A percentile compares a stretch with the other conserved stretches of the same genome.
phyloP scores from a whole-genome alignment of 305 asterid genomes.

The Plantago coronopus region DNA sequence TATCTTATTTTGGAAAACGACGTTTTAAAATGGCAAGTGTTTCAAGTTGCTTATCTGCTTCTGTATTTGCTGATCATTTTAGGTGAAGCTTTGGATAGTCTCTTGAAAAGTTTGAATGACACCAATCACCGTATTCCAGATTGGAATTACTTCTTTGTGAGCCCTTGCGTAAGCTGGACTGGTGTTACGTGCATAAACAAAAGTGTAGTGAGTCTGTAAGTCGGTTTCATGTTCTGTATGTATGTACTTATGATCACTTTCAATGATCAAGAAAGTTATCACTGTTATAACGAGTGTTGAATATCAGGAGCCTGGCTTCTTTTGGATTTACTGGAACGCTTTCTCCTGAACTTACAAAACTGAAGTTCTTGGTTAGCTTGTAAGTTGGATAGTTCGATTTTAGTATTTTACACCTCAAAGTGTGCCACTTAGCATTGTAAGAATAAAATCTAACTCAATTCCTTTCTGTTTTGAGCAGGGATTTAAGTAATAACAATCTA shows the following conservation, averaged over 20 bases:
- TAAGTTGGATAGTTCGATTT: too few relatives aligned
- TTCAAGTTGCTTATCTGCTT: too few relatives aligned
- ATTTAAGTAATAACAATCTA: constrained; percentile 60
- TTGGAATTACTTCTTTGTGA: constrained; percentile 64
- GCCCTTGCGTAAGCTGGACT: constrained; percentile 91
- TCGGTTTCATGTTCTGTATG: constrained; percentile 18
- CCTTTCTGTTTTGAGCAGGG: constrained; percentile 41
- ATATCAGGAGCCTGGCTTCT: constrained; percentile 67
- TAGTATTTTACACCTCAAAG: not conserved
- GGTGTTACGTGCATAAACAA: constrained; percentile 69
- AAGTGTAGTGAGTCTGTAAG: constrained; percentile 70
- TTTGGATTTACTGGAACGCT: constrained; percentile 78
- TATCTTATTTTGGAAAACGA: too few relatives aligned
- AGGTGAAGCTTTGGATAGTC: constrained; percentile 68
- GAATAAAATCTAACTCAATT: not conserved
- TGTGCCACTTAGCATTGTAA: not conserved
- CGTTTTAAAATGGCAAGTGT: too few relatives aligned
- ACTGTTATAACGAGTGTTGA: constrained; percentile 6
- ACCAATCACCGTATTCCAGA: constrained; percentile 43
- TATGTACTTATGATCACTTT: not conserved
- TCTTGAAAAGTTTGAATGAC: constrained; percentile 56
- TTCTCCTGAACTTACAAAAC: constrained; percentile 58
- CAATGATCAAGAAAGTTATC: not conserved
- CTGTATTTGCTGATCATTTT: constrained; percentile 13
- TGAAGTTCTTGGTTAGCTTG: constrained; percentile 63